Percentiles rank a stretch among this genome's conserved stretches.
phyloP scores from a whole-genome alignment of 805 yeast genomes.

The Candida oleophila region DNA sequence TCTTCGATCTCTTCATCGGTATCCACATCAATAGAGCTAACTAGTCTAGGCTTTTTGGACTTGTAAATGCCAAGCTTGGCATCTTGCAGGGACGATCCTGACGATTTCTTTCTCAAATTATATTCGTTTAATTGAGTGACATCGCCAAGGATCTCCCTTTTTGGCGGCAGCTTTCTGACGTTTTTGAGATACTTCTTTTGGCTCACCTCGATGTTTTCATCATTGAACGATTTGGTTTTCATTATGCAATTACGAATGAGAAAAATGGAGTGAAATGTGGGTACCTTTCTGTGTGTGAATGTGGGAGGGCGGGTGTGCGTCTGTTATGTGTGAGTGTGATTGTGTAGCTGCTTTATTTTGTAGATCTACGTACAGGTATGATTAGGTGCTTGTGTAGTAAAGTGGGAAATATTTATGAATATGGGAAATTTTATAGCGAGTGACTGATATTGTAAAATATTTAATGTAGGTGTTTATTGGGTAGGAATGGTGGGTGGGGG shows the following conservation, averaged over 20 bases:
- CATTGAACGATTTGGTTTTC: constrained; percentile 10
- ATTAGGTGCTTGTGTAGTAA: not conserved
- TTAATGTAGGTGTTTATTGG: not conserved
- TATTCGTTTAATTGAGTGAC: constrained; percentile 24
- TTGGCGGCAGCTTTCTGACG: constrained; percentile 6
- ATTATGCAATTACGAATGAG: not conserved
- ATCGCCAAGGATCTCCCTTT: constrained; percentile 30
- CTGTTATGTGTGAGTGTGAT: not conserved
- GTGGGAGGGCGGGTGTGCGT: not conserved
- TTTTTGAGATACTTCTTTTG: constrained; percentile 1
- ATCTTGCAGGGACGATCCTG: not conserved
- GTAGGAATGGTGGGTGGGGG: not conserved
- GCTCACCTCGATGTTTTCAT: constrained; percentile 16
- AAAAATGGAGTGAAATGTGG: not conserved
- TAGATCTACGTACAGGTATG: not conserved
- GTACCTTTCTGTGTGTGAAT: not conserved
- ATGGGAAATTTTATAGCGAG: constrained; percentile 1
- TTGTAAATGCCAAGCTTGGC: constrained; percentile 17
- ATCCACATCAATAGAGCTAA: constrained; percentile 12
- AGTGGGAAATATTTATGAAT: not conserved
- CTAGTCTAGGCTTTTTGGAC: constrained; percentile 19
- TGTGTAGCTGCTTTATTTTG: too few species aligned
- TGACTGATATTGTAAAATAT: constrained; percentile 2
- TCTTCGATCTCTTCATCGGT: constrained; percentile 15
- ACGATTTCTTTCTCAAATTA: constrained; percentile 7